Base-by-base conservation (phyloP, 208 protist species). In the Zelonia costaricensis region DNA sequence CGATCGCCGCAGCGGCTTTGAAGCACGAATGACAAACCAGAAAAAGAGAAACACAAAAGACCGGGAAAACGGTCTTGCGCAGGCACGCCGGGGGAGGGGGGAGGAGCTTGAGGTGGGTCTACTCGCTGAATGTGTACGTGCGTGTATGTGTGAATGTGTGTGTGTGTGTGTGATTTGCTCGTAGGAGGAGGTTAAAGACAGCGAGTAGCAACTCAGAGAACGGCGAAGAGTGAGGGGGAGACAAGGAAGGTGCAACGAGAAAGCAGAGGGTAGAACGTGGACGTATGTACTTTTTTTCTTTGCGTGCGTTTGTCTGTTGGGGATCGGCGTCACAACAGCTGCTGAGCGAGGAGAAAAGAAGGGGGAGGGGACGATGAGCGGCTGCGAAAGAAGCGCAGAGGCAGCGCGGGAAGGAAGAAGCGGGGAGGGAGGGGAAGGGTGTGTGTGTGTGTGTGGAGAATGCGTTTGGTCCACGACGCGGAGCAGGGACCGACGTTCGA, bases 361-460 rank as follows among this genome's bases (percentile, higher is more conserved):
- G 33, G 33, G 4, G 33, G 33, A 38, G 33, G 33, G 4, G 33
- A 13, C 7, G 33, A 10, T 4, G 10, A 38, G 33, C 5, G 46
- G 46, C 15, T 20, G 22, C 0, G 28, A 39, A 18, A 39, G 15
- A 62, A 23, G 30, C 7, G 10, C n/a, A 45, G 20, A 62, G 52
- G 38, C 49, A 69, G 30, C 68, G n/a, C n/a, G n/a, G 51, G 40
- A 31, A 12, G 39, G 38, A 42, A 42, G 42, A 58, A 40, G 10
- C 33, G 33, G 33, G 33, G 7, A 38, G 33, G 33, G 33, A 38
- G 33, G 4, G 33, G 7, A 38, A 13, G 33, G 4, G 7, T 38
- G 33, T 38, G 33, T 38, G 33, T 38, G 33, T 10, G 33, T 10
- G 10, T 38, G 33, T 38, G 33, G 4, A 38, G 7, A 38, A 13